Evolutionary conservation across 371 early-diverging fungal species (phyloP).

Genomic region (Basidiobolus meristosporus): DNA sequence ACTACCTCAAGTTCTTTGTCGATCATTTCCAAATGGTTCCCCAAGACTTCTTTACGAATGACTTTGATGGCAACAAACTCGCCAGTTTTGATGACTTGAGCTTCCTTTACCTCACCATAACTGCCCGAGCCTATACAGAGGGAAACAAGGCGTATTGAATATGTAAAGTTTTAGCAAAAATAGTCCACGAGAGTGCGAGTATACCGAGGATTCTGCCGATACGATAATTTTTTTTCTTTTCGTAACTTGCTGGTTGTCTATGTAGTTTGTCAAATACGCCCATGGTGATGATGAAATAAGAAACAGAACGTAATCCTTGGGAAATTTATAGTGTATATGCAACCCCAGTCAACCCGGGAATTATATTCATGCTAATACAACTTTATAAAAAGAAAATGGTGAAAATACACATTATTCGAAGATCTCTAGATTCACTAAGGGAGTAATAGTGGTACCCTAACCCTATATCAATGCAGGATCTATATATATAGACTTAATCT

Average conservation of each 20-base stretch:
- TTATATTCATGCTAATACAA: too few species aligned
- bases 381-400: too few species aligned
- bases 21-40: slow-evolving; percentile 51
- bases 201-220: slow-evolving; percentile 39
- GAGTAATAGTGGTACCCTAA: too few species aligned
- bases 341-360: too few species aligned
- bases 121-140: slow-evolving; percentile 37
- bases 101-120: slow-evolving; percentile 54
- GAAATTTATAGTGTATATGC: too few species aligned
- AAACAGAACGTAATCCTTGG: too few species aligned
- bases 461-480: too few species aligned
- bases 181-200: neutral
- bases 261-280: slow-evolving; percentile 5
- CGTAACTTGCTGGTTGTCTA: slow-evolving; percentile 41
- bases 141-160: neutral
- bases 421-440: too few species aligned
- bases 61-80: slow-evolving; percentile 60
- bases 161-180: neutral
- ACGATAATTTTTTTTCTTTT: slow-evolving; percentile 40
- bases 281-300: too few species aligned
- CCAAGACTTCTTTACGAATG: slow-evolving; percentile 44
- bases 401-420: too few species aligned
- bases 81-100: slow-evolving; percentile 25
- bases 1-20: slow-evolving; percentile 50
- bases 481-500: too few species aligned